phyloP scores from a whole-genome alignment of 1,284 basidiomycete genomes.

The Hymenochaete sp. region DNA sequence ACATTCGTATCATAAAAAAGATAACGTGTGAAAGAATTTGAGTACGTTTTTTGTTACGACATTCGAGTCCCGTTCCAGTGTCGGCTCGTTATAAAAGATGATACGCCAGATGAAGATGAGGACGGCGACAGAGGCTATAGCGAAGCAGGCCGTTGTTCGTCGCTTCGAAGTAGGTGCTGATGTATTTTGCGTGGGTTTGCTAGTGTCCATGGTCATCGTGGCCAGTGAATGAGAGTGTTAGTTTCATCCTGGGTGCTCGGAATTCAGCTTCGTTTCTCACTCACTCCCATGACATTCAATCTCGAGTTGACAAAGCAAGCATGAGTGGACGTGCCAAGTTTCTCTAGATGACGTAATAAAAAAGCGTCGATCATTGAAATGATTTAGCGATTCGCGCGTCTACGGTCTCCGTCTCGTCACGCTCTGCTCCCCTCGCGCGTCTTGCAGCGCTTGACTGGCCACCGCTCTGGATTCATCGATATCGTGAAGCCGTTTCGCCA shows the following conservation, averaged over 20 bases:
- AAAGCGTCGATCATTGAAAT: too few species aligned
- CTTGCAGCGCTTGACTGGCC: too few species aligned
- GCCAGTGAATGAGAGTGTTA: not conserved
- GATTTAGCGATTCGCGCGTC: too few species aligned
- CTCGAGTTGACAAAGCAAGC: too few species aligned
- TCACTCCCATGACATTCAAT: too few species aligned
- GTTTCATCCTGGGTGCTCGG: too few species aligned
- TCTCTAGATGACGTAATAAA: too few species aligned
- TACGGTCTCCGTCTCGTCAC: too few species aligned
- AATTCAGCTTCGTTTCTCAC: not conserved
- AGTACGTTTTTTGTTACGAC: slow-evolving; percentile 7
- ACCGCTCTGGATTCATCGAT: too few species aligned
- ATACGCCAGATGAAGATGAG: slow-evolving; percentile 7
- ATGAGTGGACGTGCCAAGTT: too few species aligned
- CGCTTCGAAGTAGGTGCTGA: slow-evolving; percentile 5
- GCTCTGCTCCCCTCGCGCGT: too few species aligned
- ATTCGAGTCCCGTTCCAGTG: not conserved
- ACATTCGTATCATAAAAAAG: not conserved
- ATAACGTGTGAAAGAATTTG: not conserved
- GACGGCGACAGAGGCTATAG: slow-evolving; percentile 2
- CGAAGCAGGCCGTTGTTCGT: slow-evolving; percentile 9
- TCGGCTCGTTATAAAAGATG: slow-evolving; percentile 4
- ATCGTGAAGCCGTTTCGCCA: too few species aligned
- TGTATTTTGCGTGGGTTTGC: not conserved
- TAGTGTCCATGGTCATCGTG: not conserved